Conservation (phyloP, 192 early-diverging fungal species). For the Glomus cerebriforme region DNA sequence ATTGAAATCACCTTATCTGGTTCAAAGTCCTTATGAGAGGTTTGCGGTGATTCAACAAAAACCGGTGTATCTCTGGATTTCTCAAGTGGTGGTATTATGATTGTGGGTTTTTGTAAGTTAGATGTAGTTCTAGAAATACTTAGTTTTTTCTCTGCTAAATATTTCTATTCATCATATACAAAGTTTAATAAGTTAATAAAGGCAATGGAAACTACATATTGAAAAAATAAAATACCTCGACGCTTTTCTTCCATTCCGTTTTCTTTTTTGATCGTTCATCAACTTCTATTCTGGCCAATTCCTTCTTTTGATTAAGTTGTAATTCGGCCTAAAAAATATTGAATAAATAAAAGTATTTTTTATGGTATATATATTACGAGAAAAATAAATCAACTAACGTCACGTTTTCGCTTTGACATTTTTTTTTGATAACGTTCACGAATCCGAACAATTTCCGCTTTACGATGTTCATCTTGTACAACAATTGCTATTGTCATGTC, state of each 20-base stretch:
- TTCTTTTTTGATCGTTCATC: not conserved
- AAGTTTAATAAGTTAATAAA: not conserved
- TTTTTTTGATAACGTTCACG: not conserved
- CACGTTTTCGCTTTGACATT: not conserved
- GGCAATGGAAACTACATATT: not conserved
- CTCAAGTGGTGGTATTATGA: not conserved
- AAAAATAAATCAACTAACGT: not conserved
- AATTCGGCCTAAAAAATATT: not conserved
- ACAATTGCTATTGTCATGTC: constrained; percentile 16
- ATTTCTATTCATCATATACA: not conserved
- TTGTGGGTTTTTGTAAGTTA: not conserved
- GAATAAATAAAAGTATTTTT: not conserved
- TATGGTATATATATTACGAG: not conserved
- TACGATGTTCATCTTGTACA: constrained; percentile 10
- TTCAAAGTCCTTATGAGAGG: not conserved
- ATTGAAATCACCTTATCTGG: not conserved
- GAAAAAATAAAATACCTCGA: not conserved
- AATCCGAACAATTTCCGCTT: not conserved
- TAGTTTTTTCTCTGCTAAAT: not conserved
- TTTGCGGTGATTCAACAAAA: not conserved
- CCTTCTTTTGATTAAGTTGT: not conserved
- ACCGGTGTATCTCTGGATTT: not conserved
- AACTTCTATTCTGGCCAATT: not conserved
- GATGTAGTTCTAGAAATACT: not conserved
- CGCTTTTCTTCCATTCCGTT: constrained; percentile 6